phyloP scores from a whole-genome alignment of 208 protist genomes.

The Trypanosoma avium region DNA sequence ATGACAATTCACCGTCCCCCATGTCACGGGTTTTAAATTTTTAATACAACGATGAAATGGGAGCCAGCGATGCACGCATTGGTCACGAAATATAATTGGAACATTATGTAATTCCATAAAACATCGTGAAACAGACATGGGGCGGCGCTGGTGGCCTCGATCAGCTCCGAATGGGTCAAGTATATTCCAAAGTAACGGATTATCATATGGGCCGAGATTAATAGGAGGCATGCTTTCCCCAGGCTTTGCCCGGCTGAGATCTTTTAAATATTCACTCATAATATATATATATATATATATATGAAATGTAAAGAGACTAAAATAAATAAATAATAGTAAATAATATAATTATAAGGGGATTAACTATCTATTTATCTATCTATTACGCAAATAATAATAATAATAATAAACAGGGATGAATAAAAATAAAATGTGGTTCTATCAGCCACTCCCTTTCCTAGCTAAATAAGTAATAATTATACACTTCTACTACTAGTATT shows the following conservation, averaged over 20 bases:
- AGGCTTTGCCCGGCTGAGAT: slow-evolving; percentile 47
- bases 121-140: slow-evolving; percentile 85
- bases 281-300: slow-evolving; percentile 21
- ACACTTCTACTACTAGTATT: no score
- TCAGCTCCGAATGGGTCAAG: slow-evolving; percentile 91
- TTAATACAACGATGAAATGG: slow-evolving; percentile 81
- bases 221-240: slow-evolving; percentile 74
- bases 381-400: no score
- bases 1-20: slow-evolving; percentile 86
- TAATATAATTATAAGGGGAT: no score
- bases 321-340: no score
- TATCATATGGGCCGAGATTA: slow-evolving; percentile 90
- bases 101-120: slow-evolving; percentile 90
- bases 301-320: slow-evolving; percentile 6
- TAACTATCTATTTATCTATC: no score
- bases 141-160: slow-evolving; percentile 86
- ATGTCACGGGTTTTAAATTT: slow-evolving; percentile 87
- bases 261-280: slow-evolving; percentile 89
- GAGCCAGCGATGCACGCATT: slow-evolving; percentile 89
- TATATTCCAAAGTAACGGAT: slow-evolving; percentile 90
- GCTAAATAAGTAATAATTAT: no score
- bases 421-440: no score
- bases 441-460: no score
- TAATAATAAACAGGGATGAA: no score
- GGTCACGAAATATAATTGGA: slow-evolving; percentile 84